phyloP scores from a whole-genome alignment of 768 basidiomycete genomes.

The Boletus coccyginus region DNA sequence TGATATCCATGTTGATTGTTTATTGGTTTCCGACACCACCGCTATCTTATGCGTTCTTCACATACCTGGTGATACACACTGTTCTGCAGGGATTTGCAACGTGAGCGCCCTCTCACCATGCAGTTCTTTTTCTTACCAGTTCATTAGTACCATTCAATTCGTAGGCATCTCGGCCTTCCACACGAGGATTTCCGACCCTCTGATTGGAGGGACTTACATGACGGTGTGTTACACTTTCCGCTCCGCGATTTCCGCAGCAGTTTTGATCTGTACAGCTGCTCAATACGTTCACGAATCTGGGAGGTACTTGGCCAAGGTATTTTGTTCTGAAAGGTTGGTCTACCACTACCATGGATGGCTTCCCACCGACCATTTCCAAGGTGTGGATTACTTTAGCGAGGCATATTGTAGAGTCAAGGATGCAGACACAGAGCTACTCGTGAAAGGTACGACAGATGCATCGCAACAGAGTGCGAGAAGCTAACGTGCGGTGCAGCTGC shows the following conservation, averaged over 20 bases:
- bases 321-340: constrained; percentile 84
- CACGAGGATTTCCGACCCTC: constrained; percentile 90
- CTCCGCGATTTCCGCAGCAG: background rate
- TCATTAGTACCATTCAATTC: constrained; percentile 89
- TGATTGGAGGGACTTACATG: constrained; percentile 99
- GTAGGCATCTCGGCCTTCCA: constrained; percentile 99
- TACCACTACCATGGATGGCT: background rate
- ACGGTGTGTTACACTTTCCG: constrained; percentile 52
- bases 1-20: constrained; percentile 74
- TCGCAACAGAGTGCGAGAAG: background rate
- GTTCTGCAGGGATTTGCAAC: constrained; percentile 81
- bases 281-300: constrained; percentile 94
- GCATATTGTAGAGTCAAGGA: constrained; percentile 79
- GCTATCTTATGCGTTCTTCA: constrained; percentile 73
- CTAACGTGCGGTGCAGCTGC: constrained; percentile 44
- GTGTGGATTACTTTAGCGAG: constrained; percentile 84
- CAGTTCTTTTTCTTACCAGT: background rate
- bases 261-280: constrained; percentile 55
- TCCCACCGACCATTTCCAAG: constrained; percentile 35
- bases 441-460: constrained; percentile 46
- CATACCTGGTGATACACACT: constrained; percentile 76
- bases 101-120: constrained; percentile 44
- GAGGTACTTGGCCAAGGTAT: constrained; percentile 97
- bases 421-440: constrained; percentile 46
- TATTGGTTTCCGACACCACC: constrained; percentile 81